phyloP scores from a whole-genome alignment of 2,329 filamentous ascomycete species.

The Fonsecaea pedrosoi region DNA sequence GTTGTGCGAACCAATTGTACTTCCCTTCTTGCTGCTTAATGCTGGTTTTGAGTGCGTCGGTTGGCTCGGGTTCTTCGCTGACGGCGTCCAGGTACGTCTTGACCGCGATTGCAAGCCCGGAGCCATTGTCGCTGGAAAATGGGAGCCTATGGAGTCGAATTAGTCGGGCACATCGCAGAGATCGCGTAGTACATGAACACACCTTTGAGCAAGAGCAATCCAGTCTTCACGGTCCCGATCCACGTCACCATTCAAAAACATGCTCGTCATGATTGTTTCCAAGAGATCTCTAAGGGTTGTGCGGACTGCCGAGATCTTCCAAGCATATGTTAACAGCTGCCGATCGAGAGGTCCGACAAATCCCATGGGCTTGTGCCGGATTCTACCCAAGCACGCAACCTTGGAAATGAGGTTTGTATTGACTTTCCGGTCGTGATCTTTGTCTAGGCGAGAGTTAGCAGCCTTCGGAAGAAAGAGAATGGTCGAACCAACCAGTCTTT shows the following conservation, averaged over 20 bases:
- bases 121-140: slow-evolving; percentile 54
- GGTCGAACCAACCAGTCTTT: slow-evolving; percentile 25
- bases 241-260: slow-evolving; percentile 82
- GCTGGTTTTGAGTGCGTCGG: slow-evolving; percentile 31
- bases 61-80: slow-evolving; percentile 33
- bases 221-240: slow-evolving; percentile 72
- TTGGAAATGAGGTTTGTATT: slow-evolving; percentile 84
- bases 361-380: slow-evolving; percentile 82
- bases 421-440: slow-evolving; percentile 63
- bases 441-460: slow-evolving; percentile 58
- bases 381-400: slow-evolving; percentile 79
- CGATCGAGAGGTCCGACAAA: slow-evolving; percentile 95
- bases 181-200: slow-evolving; percentile 44
- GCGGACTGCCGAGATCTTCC: slow-evolving; percentile 79
- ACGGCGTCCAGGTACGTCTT: slow-evolving; percentile 56
- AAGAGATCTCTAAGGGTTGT: slow-evolving; percentile 80
- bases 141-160: slow-evolving; percentile 45
- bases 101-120: slow-evolving; percentile 56
- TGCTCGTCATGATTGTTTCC: slow-evolving; percentile 79
- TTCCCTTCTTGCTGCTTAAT: slow-evolving; percentile 38
- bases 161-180: slow-evolving; percentile 29
- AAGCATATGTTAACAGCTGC: slow-evolving; percentile 84
- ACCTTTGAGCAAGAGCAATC: slow-evolving; percentile 75
- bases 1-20: slow-evolving; percentile 37
- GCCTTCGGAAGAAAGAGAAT: neutral